phyloP scores from a whole-genome alignment of 78 protist genomes.

The Dictyostelium citrinum region DNA sequence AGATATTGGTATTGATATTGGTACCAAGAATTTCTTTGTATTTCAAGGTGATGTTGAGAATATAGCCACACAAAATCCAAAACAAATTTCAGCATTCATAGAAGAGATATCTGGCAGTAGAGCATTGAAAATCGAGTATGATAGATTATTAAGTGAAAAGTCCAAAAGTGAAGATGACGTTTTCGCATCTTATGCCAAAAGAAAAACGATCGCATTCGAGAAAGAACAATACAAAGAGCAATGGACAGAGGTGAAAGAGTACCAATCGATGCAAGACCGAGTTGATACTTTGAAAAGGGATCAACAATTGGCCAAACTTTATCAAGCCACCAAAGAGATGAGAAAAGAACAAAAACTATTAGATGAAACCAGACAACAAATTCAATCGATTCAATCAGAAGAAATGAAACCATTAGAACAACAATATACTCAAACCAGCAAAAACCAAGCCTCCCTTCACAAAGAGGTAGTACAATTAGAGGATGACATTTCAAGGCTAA shows the following conservation, averaged over 20 bases:
- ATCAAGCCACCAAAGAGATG: slow-evolving; percentile 37
- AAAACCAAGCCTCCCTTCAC: slow-evolving; percentile 8
- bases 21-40: slow-evolving; percentile 93
- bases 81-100: slow-evolving; percentile 90
- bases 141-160: background rate
- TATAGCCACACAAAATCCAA: slow-evolving; percentile 88
- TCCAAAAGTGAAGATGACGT: slow-evolving; percentile 68
- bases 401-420: slow-evolving; percentile 7
- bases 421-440: background rate
- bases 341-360: background rate
- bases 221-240: slow-evolving; percentile 84
- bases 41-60: slow-evolving; percentile 95
- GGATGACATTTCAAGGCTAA: background rate
- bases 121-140: slow-evolving; percentile 25
- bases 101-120: slow-evolving; percentile 87
- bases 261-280: background rate
- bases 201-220: slow-evolving; percentile 84
- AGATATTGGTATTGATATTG: slow-evolving; percentile 59
- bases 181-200: slow-evolving; percentile 2
- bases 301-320: slow-evolving; percentile 75
- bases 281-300: background rate
- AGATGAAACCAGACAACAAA: background rate
- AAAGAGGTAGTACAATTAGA: slow-evolving; percentile 32
- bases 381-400: background rate
- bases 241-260: slow-evolving; percentile 91